These are phyloP conservation scores for Annona cherimola DNA, from an alignment of 164 flowering plant genomes.

Conservation along the genomic window DNA sequence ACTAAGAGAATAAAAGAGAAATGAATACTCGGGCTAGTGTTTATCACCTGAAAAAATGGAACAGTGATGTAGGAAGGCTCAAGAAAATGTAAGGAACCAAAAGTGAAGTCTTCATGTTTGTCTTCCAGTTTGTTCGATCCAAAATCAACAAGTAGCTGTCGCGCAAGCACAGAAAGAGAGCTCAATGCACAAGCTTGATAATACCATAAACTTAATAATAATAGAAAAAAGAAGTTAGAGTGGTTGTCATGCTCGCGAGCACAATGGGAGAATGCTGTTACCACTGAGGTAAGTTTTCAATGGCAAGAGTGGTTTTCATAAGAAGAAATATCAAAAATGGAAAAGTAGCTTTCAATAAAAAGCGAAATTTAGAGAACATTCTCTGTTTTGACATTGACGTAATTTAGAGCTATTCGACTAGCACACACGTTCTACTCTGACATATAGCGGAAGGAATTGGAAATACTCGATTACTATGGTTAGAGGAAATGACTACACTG, in stretches of 20 bases:
- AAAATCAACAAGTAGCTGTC: conserved; percentile 80
- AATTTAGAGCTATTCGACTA: neutral
- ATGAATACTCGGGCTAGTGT: neutral
- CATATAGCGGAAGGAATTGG: too few species aligned
- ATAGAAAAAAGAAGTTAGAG: neutral
- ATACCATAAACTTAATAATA: neutral
- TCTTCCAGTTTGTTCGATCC: conserved; percentile 95
- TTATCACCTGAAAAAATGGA: conserved; percentile 59
- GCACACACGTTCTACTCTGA: too few species aligned
- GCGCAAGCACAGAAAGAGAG: conserved; percentile 1
- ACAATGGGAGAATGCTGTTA: too few species aligned
- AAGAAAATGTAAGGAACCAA: conserved; percentile 85
- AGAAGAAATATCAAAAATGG: too few species aligned
- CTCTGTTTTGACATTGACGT: neutral
- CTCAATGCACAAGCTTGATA: neutral
- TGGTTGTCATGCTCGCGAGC: too few species aligned
- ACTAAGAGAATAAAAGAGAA: neutral
- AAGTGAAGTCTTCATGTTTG: conserved; percentile 73
- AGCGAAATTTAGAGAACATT: neutral
- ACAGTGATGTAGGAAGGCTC: conserved; percentile 63
- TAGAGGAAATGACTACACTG: too few species aligned
- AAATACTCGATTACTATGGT: too few species aligned
- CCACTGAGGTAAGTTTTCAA: too few species aligned
- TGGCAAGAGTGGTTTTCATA: too few species aligned
- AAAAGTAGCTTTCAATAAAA: too few species aligned